phyloP scores from a whole-genome alignment of 257 asterid species.

The Rhazya stricta region DNA sequence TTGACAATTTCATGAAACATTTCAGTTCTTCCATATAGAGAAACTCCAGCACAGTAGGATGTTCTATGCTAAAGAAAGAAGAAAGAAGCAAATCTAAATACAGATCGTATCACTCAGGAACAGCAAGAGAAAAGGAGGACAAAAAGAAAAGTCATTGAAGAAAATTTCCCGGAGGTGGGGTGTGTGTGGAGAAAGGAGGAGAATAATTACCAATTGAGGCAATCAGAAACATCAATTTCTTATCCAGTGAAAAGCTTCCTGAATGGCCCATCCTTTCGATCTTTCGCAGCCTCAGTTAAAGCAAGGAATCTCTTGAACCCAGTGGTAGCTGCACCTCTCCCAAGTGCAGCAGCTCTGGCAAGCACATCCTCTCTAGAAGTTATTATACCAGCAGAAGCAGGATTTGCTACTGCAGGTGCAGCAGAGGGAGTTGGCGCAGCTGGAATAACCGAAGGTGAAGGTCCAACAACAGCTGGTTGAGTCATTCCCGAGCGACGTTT shows the following conservation, averaged over 20 bases:
- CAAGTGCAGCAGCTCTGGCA: conserved; percentile 95
- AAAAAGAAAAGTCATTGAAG: not conserved
- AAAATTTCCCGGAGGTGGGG: not conserved
- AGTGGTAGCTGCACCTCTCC: conserved; percentile 94
- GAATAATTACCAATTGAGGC: not conserved
- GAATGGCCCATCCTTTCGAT: conserved; percentile 88
- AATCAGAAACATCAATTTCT: conserved; percentile 9
- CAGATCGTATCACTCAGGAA: not conserved
- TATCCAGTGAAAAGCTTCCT: conserved; percentile 87
- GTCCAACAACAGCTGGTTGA: conserved; percentile 40
- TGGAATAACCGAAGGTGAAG: conserved; percentile 34
- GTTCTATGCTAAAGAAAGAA: not conserved
- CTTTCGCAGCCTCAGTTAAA: conserved; percentile 85
- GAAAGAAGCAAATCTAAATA: not conserved
- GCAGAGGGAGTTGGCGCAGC: conserved; percentile 33
- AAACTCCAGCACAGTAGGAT: not conserved
- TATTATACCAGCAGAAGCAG: conserved; percentile 50
- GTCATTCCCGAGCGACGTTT: conserved; percentile 77
- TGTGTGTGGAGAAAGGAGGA: not conserved
- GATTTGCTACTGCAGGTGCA: conserved; percentile 38
- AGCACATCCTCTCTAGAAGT: conserved; percentile 83
- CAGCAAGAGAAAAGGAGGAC: not conserved
- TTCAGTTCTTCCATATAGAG: conserved; percentile 6
- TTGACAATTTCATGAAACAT: not conserved
- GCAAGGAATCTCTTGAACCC: conserved; percentile 89